Percentiles rank a stretch among this genome's conserved stretches.
Evolutionary conservation across 1,284 basidiomycete genomes (phyloP).

Genomic region (Marasmius fiardii): DNA sequence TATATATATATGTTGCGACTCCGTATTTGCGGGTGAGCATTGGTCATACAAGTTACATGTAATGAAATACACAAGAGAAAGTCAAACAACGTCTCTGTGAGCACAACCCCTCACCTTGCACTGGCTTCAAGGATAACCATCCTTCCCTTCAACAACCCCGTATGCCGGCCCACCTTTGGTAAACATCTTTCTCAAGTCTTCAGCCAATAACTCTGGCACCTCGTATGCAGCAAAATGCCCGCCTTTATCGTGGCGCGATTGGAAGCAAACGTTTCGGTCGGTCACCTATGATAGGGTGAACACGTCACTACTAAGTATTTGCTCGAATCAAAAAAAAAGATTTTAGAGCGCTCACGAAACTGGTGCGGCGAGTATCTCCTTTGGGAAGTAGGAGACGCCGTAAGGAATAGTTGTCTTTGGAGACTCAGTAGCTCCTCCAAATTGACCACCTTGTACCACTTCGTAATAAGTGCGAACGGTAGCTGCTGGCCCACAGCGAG

Average conservation of each 20-base stretch:
- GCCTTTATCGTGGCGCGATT: slow-evolving; percentile 3
- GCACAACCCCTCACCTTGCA: too few species aligned
- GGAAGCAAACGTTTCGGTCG: slow-evolving; percentile 6
- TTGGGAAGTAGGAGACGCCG: slow-evolving; percentile 30
- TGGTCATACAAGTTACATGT: too few species aligned
- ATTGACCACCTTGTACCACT: slow-evolving; percentile 6
- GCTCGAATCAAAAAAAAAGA: background rate
- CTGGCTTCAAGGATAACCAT: slow-evolving; percentile 2
- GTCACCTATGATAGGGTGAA: background rate
- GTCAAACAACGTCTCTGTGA: too few species aligned
- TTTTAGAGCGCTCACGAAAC: background rate
- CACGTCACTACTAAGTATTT: background rate
- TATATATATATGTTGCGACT: too few species aligned
- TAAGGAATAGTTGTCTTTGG: slow-evolving; percentile 22
- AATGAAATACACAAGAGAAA: too few species aligned
- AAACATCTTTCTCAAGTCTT: slow-evolving; percentile 9
- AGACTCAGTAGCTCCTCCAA: background rate
- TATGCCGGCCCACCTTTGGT: slow-evolving; percentile 7
- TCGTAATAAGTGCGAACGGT: slow-evolving; percentile 39
- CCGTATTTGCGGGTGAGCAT: too few species aligned
- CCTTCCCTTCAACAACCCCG: slow-evolving; percentile 4
- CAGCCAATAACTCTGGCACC: slow-evolving; percentile 5
- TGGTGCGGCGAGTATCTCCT: slow-evolving; percentile 16
- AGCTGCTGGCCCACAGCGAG: slow-evolving; percentile 33
- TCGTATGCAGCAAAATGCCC: slow-evolving; percentile 14